Conservation (phyloP, 1,284 basidiomycete genomes). For the Inonotus hispidus region DNA sequence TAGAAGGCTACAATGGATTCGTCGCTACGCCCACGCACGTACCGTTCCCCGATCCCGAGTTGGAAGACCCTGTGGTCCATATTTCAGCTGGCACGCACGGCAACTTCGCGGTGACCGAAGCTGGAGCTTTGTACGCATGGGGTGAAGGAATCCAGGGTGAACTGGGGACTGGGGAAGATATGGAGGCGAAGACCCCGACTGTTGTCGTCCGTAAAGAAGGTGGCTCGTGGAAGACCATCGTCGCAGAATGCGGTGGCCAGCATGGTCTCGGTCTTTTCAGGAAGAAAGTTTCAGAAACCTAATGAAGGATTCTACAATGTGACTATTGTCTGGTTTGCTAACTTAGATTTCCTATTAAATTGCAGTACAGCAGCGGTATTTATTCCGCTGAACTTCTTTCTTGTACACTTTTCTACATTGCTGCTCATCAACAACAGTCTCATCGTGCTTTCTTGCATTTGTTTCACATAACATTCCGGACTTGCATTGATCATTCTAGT, state of each 20-base stretch:
- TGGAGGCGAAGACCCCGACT: slow-evolving; percentile 51
- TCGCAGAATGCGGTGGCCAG: slow-evolving; percentile 65
- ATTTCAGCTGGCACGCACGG: slow-evolving; percentile 78
- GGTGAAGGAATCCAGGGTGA: slow-evolving; percentile 76
- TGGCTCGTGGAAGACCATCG: slow-evolving; percentile 56
- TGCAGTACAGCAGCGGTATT: not conserved
- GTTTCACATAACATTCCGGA: slow-evolving; percentile 1
- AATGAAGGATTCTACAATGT: not conserved
- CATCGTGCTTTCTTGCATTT: not conserved
- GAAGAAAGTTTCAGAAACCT: slow-evolving; percentile 34
- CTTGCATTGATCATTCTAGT: not conserved
- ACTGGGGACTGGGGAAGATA: slow-evolving; percentile 56
- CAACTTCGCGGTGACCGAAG: slow-evolving; percentile 75
- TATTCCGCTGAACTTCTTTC: not conserved
- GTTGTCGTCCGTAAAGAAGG: slow-evolving; percentile 65
- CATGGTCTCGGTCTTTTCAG: slow-evolving; percentile 66
- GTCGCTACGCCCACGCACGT: slow-evolving; percentile 61
- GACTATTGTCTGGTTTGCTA: slow-evolving; percentile 1
- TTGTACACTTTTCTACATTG: not conserved
- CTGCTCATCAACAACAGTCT: not conserved
- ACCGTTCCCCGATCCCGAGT: slow-evolving; percentile 54
- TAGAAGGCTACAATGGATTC: slow-evolving; percentile 46
- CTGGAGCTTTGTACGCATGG: slow-evolving; percentile 82
- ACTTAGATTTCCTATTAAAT: not conserved
- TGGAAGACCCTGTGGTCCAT: slow-evolving; percentile 66